Evolutionary conservation across 176 grass and related monocot species (phyloP).

Genomic region (Oryza longistaminata): DNA sequence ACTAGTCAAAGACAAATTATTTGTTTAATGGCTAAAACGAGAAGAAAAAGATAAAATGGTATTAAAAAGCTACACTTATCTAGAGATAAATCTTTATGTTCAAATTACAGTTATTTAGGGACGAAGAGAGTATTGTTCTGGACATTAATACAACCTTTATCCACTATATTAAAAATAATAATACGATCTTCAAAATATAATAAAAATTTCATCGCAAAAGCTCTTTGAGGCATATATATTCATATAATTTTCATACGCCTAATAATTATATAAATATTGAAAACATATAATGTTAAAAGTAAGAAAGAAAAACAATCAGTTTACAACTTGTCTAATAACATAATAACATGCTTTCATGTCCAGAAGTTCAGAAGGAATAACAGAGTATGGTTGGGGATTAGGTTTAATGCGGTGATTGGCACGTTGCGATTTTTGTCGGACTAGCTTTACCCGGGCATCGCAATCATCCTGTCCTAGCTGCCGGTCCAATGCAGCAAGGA

Average conservation of each 20-base stretch:
- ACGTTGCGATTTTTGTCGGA: slow-evolving; percentile 20
- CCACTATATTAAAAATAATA: too few species aligned
- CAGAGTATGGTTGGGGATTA: neutral
- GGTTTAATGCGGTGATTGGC: neutral
- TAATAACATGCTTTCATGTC: neutral
- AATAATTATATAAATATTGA: neutral
- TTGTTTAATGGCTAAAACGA: too few species aligned
- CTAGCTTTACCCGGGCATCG: slow-evolving; percentile 23
- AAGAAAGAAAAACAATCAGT: too few species aligned
- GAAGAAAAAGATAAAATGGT: too few species aligned
- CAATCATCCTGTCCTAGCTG: neutral
- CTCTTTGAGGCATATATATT: too few species aligned
- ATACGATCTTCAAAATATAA: neutral
- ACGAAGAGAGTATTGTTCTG: too few species aligned
- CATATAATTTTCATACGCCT: too few species aligned
- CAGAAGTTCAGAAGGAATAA: neutral
- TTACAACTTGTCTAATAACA: neutral
- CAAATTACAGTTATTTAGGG: too few species aligned
- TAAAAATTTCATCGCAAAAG: too few species aligned
- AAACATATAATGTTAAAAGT: neutral
- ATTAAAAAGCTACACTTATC: too few species aligned
- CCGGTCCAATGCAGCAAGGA: neutral
- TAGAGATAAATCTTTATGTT: too few species aligned
- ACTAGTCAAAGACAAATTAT: too few species aligned
- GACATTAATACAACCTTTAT: neutral